A percentile compares a stretch with the other conserved stretches of the same genome.
These are phyloP conservation scores for Eimeria acervulina DNA, from an alignment of 169 alveolate species.

Conservation along the genomic window DNA sequence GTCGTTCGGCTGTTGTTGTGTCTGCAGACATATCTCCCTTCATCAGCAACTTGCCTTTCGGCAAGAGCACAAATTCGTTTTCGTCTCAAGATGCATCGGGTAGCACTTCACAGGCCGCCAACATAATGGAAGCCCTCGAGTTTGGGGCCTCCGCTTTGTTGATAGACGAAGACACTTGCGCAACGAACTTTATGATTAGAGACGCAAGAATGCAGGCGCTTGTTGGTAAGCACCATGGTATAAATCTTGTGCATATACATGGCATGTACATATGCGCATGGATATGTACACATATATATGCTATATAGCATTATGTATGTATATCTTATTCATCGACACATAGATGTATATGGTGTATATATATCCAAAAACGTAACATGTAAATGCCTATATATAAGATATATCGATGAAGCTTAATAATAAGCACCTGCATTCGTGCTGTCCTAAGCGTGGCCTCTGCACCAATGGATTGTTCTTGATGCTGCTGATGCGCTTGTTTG, in stretches of 20 bases:
- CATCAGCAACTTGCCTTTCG: slow-evolving; percentile 88
- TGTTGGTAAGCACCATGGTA: slow-evolving; percentile 59
- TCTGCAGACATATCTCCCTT: slow-evolving; percentile 89
- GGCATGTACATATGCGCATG: no score
- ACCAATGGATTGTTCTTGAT: not conserved
- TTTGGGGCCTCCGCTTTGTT: slow-evolving; percentile 86
- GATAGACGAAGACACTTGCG: slow-evolving; percentile 90
- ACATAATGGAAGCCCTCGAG: slow-evolving; percentile 90
- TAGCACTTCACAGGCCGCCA: slow-evolving; percentile 91
- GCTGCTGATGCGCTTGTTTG: not conserved
- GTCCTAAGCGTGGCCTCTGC: no score
- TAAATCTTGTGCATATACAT: no score
- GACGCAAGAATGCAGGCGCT: slow-evolving; percentile 84
- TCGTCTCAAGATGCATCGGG: slow-evolving; percentile 89
- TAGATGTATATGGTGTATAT: no score
- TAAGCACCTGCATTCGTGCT: no score
- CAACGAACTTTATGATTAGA: slow-evolving; percentile 88
- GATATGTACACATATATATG: no score
- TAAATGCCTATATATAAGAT: no score
- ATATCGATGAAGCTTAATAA: no score
- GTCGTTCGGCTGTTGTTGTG: not conserved
- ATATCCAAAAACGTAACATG: no score
- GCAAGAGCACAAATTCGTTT: slow-evolving; percentile 81
- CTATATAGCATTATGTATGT: no score
- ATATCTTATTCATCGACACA: no score